Percentiles rank a stretch among this genome's conserved stretches.
phyloP scores from a whole-genome alignment of 2,329 filamentous ascomycete species.

The Thielaviopsis punctulata region DNA sequence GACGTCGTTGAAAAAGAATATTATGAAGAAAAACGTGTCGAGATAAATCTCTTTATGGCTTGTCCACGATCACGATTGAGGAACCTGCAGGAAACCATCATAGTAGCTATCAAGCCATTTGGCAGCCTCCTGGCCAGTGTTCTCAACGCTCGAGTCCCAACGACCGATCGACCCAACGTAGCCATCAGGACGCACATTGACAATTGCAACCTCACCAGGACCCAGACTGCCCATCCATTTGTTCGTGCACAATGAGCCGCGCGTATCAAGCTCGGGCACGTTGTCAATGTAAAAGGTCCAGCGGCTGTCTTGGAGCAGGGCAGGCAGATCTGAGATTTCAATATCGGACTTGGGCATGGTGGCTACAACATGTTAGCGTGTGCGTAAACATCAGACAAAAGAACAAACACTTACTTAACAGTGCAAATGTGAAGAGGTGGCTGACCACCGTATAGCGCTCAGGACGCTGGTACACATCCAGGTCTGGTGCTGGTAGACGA shows the following conservation, averaged over 20 bases:
- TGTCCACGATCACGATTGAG: constrained; percentile 13
- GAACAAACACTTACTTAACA: constrained; percentile 38
- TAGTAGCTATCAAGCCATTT: constrained; percentile 39
- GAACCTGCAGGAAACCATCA: constrained; percentile 35
- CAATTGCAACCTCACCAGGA: constrained; percentile 40
- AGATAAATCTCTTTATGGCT: too few relatives aligned
- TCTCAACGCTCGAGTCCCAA: constrained; percentile 34
- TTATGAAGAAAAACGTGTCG: constrained; percentile 1
- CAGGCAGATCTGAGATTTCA: constrained; percentile 48
- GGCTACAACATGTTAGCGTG: constrained; percentile 21
- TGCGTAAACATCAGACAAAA: background rate
- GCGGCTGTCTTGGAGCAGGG: constrained; percentile 42
- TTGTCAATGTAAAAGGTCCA: constrained; percentile 63
- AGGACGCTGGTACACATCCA: constrained; percentile 47
- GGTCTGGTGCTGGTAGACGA: constrained; percentile 34
- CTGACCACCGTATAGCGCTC: constrained; percentile 53
- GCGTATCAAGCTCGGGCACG: constrained; percentile 36
- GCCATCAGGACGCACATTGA: constrained; percentile 56
- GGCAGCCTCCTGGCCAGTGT: constrained; percentile 33
- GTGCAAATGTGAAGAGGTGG: constrained; percentile 49
- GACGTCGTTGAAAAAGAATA: background rate
- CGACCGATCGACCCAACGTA: constrained; percentile 50
- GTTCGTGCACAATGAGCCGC: constrained; percentile 37
- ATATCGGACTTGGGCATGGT: constrained; percentile 44
- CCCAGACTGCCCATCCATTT: constrained; percentile 50